A percentile compares a stretch with the other conserved stretches of the same genome.
phyloP scores from a whole-genome alignment of 257 asterid genomes.

The Nicotiana tabacum region DNA sequence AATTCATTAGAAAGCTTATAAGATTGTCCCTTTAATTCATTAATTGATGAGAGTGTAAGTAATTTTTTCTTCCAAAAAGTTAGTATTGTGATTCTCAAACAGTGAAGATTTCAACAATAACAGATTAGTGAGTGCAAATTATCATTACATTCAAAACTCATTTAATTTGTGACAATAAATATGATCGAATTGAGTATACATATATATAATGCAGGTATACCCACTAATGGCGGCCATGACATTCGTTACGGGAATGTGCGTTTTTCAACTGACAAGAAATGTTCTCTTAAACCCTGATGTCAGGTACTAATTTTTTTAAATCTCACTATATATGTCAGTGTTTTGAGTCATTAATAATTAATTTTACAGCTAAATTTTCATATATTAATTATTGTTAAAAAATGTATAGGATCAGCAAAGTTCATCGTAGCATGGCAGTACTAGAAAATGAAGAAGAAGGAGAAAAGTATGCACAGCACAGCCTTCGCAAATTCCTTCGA shows the following conservation, averaged over 20 bases:
- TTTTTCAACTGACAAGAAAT: slow-evolving; percentile 73
- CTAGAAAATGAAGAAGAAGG: slow-evolving; percentile 81
- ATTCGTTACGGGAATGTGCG: slow-evolving; percentile 63
- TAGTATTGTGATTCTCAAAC: too few relatives aligned
- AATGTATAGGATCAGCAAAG: slow-evolving; percentile 51
- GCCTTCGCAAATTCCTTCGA: slow-evolving; percentile 71
- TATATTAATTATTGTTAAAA: not conserved
- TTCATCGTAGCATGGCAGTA: slow-evolving; percentile 40
- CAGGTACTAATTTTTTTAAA: slow-evolving; percentile 30
- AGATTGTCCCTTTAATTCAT: too few relatives aligned
- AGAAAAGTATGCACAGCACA: slow-evolving; percentile 56
- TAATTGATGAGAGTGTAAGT: too few relatives aligned
- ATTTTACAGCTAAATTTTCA: not conserved
- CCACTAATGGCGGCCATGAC: slow-evolving; percentile 82
- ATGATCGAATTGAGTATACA: too few relatives aligned
- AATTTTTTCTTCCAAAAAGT: too few relatives aligned
- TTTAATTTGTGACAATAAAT: too few relatives aligned
- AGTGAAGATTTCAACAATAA: too few relatives aligned
- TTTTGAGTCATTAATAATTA: not conserved
- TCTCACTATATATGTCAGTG: not conserved
- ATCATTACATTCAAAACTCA: too few relatives aligned
- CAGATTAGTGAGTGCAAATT: too few relatives aligned
- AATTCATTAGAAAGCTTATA: too few relatives aligned
- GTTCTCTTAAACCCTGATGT: slow-evolving; percentile 64
- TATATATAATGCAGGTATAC: slow-evolving; percentile 38